Percentiles rank a stretch among this genome's conserved stretches.
Evolutionary conservation across 768 basidiomycete genomes (phyloP).

Genomic region (Gymnopilus junonius): DNA sequence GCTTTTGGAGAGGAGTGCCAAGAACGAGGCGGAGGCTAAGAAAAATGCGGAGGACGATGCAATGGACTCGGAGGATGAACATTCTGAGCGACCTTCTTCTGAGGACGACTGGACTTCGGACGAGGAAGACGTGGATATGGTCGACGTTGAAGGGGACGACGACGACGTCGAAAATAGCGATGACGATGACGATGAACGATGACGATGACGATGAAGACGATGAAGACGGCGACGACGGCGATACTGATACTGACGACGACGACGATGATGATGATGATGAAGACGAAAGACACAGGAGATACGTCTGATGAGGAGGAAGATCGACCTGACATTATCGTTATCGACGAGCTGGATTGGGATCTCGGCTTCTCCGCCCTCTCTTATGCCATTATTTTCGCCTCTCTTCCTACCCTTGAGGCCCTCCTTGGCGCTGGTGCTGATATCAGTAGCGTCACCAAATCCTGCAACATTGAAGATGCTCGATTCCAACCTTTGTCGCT

Average conservation of each 20-base stretch:
- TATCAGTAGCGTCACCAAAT: constrained; percentile 36
- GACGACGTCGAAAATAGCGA: constrained; percentile 35
- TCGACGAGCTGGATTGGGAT: constrained; percentile 63
- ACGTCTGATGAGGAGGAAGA: constrained; percentile 53
- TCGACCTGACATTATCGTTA: constrained; percentile 57
- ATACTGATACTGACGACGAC: too few relatives aligned
- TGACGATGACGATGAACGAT: too few relatives aligned
- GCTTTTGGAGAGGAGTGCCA: constrained; percentile 52
- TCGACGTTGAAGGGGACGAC: constrained; percentile 36
- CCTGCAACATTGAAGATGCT: constrained; percentile 26
- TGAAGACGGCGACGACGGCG: too few relatives aligned
- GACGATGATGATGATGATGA: too few relatives aligned
- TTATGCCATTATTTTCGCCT: constrained; percentile 54
- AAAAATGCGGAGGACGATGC: constrained; percentile 28
- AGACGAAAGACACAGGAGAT: too few relatives aligned
- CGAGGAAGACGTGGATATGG: constrained; percentile 39
- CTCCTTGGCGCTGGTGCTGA: constrained; percentile 55
- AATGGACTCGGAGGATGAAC: constrained; percentile 28
- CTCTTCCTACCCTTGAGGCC: constrained; percentile 45
- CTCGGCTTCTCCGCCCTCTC: constrained; percentile 54
- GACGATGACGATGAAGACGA: constrained; percentile 32
- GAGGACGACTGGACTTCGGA: constrained; percentile 57
- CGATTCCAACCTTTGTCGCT: constrained; percentile 42
- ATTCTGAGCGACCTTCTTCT: constrained; percentile 40
- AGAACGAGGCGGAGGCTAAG: constrained; percentile 37